These are phyloP conservation scores for Trichoderma koningii DNA, from an alignment of 2,329 filamentous ascomycete genomes.

Conservation along the genomic window DNA sequence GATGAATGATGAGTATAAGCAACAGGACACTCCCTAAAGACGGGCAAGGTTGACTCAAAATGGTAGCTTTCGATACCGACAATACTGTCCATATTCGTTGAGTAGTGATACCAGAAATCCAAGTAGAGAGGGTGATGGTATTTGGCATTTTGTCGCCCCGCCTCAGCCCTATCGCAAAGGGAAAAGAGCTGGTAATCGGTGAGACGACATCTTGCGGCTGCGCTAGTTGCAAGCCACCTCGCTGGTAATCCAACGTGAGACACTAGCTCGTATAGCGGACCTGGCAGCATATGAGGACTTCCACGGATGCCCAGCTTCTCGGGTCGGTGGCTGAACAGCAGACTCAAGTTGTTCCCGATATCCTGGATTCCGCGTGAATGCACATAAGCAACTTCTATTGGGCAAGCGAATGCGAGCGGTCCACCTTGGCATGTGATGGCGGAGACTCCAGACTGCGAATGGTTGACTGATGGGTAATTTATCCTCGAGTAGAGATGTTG, in stretches of 20 bases:
- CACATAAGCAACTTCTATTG: not conserved
- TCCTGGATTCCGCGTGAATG: not conserved
- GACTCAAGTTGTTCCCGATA: not conserved
- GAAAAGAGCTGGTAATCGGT: not conserved
- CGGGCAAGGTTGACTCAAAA: too few species aligned
- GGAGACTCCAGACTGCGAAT: not conserved
- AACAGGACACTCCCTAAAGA: too few species aligned
- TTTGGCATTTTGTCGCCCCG: not conserved
- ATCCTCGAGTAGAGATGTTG: not conserved
- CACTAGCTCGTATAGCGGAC: not conserved
- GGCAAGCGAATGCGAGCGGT: not conserved
- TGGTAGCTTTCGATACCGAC: too few species aligned
- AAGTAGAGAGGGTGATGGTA: not conserved
- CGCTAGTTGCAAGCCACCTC: not conserved
- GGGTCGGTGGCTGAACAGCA: not conserved
- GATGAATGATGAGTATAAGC: too few species aligned
- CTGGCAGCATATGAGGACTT: not conserved
- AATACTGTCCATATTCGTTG: not conserved
- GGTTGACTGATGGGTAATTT: too few species aligned
- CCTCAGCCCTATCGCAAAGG: slow-evolving; percentile 12
- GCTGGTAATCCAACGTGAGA: slow-evolving; percentile 16
- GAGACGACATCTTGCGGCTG: not conserved
- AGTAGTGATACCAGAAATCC: too few species aligned
- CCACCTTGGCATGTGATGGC: not conserved
- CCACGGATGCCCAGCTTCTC: not conserved